Base-by-base conservation (phyloP, 1,284 basidiomycete species). In the Ganoderma meredithae region DNA sequence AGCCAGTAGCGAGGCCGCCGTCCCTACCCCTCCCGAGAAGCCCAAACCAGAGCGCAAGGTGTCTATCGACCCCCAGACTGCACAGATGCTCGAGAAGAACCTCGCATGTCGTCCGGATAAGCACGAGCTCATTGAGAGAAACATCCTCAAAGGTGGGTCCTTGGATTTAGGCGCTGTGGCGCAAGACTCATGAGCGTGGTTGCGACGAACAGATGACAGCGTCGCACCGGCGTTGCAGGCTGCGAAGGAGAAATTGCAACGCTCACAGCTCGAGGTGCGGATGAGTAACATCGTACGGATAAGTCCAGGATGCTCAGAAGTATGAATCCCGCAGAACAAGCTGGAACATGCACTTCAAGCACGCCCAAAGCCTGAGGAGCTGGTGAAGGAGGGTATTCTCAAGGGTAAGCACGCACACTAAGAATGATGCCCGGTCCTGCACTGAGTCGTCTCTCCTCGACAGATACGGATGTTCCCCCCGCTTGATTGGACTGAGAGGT, bases 341-440 rank as follows among this genome's bases (percentile, higher is more conserved):
- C 84, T 95, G 58, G 89, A 88, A 66, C 86, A 89, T 66, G 87
- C 87, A 7, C 82, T 95, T 62, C 85, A 87, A 67, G 79, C 86
- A 60, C 85, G 92, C 63, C 92, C 92, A 12, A 84, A 86, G 71
- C 82, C 88, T 8, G 88, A 91, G 61, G 89, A 93, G 71, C 83
- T 95, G 61, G 85, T 93, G 70, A 88, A 90, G 79, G 87, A 87
- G 72, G 92, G 91, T 4, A 94, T 95, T 73, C 81, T 95, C 73
- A 76, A 73, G 66, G 74, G 75, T 76, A 40, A 58, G 72, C n/a
- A 1, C 17, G 15, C 12, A 43, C 25, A 22, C n/a, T 31, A 31
- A 31, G 27, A 49, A 27, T 12, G 17, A 19, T 47, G 25, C n/a
- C 17, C 33, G 41, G 52, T 31, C 15, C 56, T 31, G 25, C 47